These are phyloP conservation scores for Psophocarpus tetragonolobus DNA, from an alignment of 306 rosid species.

Conservation along the genomic window DNA sequence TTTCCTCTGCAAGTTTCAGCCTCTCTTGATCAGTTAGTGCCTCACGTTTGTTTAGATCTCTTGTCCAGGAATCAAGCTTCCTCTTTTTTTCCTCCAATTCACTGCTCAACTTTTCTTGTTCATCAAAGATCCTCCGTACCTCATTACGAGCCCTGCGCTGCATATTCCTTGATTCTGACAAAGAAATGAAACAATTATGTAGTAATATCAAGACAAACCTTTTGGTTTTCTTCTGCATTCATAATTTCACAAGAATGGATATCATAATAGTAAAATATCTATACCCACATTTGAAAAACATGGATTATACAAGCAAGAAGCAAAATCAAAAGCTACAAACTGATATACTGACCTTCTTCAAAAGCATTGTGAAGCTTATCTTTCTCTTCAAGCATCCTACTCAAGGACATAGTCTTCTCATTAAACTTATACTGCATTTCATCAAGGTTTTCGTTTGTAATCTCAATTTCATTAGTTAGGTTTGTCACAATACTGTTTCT, in stretches of 20 bases:
- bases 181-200: conserved; percentile 14
- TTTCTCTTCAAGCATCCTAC: conserved; percentile 84
- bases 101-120: conserved; percentile 72
- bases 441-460: conserved; percentile 67
- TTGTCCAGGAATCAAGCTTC: conserved; percentile 86
- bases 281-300: conserved; percentile 6
- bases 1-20: conserved; percentile 87
- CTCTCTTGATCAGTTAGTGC: conserved; percentile 84
- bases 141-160: conserved; percentile 70
- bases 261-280: not conserved
- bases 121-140: conserved; percentile 70
- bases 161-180: conserved; percentile 74
- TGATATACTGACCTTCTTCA: conserved; percentile 64
- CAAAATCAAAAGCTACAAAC: conserved; percentile 16
- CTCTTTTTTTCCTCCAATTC: conserved; percentile 77
- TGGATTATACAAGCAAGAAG: not conserved
- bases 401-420: conserved; percentile 73
- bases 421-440: conserved; percentile 67
- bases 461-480: conserved; percentile 67
- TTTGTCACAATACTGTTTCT: conserved; percentile 63
- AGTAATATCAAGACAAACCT: conserved; percentile 9
- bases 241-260: not conserved
- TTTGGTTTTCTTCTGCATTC: not conserved
- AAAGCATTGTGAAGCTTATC: conserved; percentile 74
- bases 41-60: conserved; percentile 84